Conservation (phyloP, 352 stramenopile genomes). For the Achlya hypogyna region DNA sequence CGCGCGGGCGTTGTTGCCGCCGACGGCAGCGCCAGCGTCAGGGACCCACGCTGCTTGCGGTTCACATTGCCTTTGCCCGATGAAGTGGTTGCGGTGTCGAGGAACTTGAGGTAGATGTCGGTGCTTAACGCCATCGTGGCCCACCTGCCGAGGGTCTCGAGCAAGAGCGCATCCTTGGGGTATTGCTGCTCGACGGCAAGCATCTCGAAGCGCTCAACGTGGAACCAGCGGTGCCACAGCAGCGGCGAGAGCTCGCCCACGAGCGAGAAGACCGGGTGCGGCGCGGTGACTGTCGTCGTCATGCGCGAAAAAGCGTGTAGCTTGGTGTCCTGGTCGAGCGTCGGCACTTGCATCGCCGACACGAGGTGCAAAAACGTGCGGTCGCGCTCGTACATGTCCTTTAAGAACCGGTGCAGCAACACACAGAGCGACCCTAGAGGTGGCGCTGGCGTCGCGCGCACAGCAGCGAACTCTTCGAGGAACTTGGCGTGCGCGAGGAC, state of each 20-base stretch:
- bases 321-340: constrained; percentile 14
- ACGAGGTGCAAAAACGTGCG: constrained; percentile 77
- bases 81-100: constrained; percentile 18
- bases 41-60: constrained; percentile 16
- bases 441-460: neutral
- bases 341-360: constrained; percentile 38
- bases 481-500: constrained; percentile 72
- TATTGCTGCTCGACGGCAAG: constrained; percentile 30
- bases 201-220: constrained; percentile 80
- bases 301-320: constrained; percentile 8
- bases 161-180: constrained; percentile 30
- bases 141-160: constrained; percentile 58
- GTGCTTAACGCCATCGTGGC: constrained; percentile 66
- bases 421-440: neutral
- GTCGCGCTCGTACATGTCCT: constrained; percentile 80
- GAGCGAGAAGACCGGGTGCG: constrained; percentile 84
- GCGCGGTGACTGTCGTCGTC: neutral
- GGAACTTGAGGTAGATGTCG: constrained; percentile 74
- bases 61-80: constrained; percentile 6
- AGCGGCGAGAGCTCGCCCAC: constrained; percentile 78
- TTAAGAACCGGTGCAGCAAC: constrained; percentile 65
- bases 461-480: constrained; percentile 54
- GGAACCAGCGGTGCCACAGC: constrained; percentile 87
- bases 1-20: neutral
- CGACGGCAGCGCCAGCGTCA: neutral